Evolutionary conservation across 345 rosid genomes (phyloP), one percentile per base, ranked within the genome.

Genomic region (Cardamine resedifolia): DNA sequence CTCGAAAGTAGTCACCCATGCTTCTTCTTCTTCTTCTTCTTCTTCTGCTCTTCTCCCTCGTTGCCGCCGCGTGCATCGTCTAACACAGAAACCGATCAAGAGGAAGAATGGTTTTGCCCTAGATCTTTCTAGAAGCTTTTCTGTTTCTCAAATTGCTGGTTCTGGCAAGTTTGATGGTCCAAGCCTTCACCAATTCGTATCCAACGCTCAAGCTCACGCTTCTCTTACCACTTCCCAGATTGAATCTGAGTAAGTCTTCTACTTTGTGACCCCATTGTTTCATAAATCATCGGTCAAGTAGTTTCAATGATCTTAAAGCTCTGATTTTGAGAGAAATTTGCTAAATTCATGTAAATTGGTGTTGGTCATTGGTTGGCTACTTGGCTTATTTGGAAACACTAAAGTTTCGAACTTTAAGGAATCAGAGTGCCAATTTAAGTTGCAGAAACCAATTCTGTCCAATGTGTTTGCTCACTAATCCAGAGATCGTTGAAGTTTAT

Each of bases 121-220:
- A 59, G 52, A 72, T 72, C 76, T 79, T 12, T 85, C 90, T 31
- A 81, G 87, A 70, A 71, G 51, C 72, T 83, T 85, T 34, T 85
- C 88, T 62, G 77, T 71, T 8, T 80, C 87, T 58, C 78, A 38
- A 34, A 53, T 18, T 57, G 36, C 71, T 58, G 20, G 57, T 47
- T 57, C 83, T 14, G 41, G 38, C 1, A 82, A 70, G 43, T 61
- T 71, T 14, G 85, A 82, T 45, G 79, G 86, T 19, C 90, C 87
- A 31, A 68, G 66, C 14, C 88, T 94, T 71, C 87, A 78, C 44
- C 88, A 85, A 36, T 91, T 94, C 81, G 68, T 85, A 24, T 74
- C 84, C 43, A 85, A 81, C 26, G 82, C 94, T 63, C 77, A 72
- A 43, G 58, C 84, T 4, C 81, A 82, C 16, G 81, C 90, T 57